Percentiles rank a stretch among this genome's conserved stretches.
These are phyloP conservation scores for Corylus heterophylla DNA, from an alignment of 306 rosid species.

Conservation along the genomic window DNA sequence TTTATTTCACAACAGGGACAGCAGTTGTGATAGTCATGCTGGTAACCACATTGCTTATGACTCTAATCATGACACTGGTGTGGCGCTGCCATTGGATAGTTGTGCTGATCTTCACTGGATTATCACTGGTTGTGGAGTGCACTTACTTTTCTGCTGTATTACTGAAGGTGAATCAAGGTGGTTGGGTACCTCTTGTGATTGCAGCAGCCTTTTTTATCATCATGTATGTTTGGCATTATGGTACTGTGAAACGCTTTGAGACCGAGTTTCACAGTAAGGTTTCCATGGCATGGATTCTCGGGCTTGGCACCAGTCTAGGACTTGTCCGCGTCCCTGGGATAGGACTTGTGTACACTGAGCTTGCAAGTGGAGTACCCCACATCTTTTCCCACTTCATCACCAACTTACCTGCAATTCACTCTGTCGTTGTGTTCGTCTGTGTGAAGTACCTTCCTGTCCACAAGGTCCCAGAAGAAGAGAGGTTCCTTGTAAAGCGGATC, in stretches of 20 bases:
- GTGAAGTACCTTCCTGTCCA: constrained; percentile 96
- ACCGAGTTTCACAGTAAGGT: constrained; percentile 90
- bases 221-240: constrained; percentile 94
- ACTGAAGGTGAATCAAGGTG: constrained; percentile 86
- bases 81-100: constrained; percentile 95
- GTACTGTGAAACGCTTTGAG: constrained; percentile 76
- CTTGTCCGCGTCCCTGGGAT: constrained; percentile 96
- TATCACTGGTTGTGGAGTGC: constrained; percentile 77
- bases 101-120: constrained; percentile 61
- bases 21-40: constrained; percentile 89
- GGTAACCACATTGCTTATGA: constrained; percentile 86
- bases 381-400: constrained; percentile 98
- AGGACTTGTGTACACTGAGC: constrained; percentile 95
- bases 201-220: constrained; percentile 72
- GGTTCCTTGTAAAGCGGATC: constrained; percentile 85
- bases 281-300: constrained; percentile 97
- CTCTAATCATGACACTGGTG: constrained; percentile 80
- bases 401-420: constrained; percentile 94
- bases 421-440: constrained; percentile 85
- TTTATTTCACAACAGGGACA: constrained; percentile 67
- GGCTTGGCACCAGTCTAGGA: constrained; percentile 96
- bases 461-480: constrained; percentile 88
- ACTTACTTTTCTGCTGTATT: constrained; percentile 85
- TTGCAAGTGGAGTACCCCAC: constrained; percentile 92
- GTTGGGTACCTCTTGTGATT: constrained; percentile 94